Evolutionary conservation across 768 basidiomycete genomes (phyloP).

Genomic region (Butyriboletus loyo): DNA sequence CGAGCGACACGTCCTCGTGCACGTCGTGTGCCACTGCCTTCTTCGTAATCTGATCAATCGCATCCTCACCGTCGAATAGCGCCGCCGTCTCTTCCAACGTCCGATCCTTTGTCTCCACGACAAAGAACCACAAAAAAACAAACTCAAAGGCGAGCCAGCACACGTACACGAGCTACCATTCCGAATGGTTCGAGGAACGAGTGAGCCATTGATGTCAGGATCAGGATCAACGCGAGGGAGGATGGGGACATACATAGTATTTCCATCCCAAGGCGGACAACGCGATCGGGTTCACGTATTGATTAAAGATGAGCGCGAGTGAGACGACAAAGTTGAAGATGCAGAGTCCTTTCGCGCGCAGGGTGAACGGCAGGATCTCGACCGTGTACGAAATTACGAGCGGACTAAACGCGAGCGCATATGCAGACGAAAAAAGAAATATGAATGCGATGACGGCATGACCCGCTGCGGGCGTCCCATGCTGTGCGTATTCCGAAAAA

Average conservation of each 20-base stretch:
- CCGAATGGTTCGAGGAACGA: neutral
- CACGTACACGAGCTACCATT: conserved; percentile 19
- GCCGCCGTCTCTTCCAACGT: conserved; percentile 74
- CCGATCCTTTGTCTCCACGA: conserved; percentile 29
- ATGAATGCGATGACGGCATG: conserved; percentile 53
- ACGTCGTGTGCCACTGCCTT: conserved; percentile 3
- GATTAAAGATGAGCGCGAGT: conserved; percentile 71
- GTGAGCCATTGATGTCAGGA: neutral
- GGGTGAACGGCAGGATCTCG: conserved; percentile 77
- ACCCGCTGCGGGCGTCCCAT: conserved; percentile 42
- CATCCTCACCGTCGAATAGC: conserved; percentile 62
- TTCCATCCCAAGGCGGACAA: conserved; percentile 50
- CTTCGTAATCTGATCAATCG: conserved; percentile 14
- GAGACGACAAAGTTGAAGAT: conserved; percentile 68
- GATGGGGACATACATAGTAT: conserved; percentile 32
- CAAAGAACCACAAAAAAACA: conserved; percentile 9
- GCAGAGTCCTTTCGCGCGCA: conserved; percentile 79
- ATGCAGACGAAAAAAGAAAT: conserved; percentile 49
- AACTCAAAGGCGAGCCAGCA: conserved; percentile 17
- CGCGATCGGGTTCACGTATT: conserved; percentile 78
- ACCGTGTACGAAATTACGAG: conserved; percentile 61
- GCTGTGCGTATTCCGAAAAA: conserved; percentile 53
- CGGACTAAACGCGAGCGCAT: conserved; percentile 76
- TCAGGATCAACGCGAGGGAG: no score
- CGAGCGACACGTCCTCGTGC: neutral